Conservation (phyloP, 2,329 filamentous ascomycete species). For the Rhinocladiella similis region DNA sequence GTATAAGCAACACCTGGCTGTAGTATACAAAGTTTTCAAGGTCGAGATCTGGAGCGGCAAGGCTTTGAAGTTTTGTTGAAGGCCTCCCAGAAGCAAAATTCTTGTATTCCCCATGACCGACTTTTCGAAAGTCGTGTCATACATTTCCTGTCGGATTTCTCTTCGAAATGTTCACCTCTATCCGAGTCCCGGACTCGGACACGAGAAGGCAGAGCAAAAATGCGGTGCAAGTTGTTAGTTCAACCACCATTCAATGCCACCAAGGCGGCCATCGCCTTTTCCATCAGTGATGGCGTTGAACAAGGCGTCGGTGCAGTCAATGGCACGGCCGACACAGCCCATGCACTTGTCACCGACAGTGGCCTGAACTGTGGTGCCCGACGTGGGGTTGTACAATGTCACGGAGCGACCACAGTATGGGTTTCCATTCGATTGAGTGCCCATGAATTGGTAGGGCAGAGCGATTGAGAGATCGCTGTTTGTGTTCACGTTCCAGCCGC, state of each 20-base stretch:
- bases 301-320: constrained; percentile 35
- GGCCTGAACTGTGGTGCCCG: constrained; percentile 59
- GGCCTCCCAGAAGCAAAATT: constrained; percentile 6
- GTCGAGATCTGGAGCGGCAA: no score
- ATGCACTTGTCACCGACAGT: constrained; percentile 74
- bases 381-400: constrained; percentile 54
- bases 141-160: background rate
- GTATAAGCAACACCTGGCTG: no score
- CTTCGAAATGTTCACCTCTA: no score
- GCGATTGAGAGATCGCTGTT: constrained; percentile 65
- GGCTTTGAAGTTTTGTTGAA: background rate
- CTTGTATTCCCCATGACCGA: constrained; percentile 1
- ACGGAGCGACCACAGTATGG: constrained; percentile 69
- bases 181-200: background rate
- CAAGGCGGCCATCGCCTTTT: constrained; percentile 41
- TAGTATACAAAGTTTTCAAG: no score
- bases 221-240: constrained; percentile 14
- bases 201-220: background rate
- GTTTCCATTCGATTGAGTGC: constrained; percentile 63
- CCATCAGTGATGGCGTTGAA: constrained; percentile 39
- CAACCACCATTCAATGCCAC: constrained; percentile 45
- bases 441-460: constrained; percentile 66
- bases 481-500: constrained; percentile 64
- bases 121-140: constrained; percentile 3
- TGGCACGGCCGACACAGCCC: constrained; percentile 54